These are phyloP conservation scores for Geosmithia putterillii DNA, from an alignment of 2,329 filamentous ascomycete genomes.

Conservation along the genomic window DNA sequence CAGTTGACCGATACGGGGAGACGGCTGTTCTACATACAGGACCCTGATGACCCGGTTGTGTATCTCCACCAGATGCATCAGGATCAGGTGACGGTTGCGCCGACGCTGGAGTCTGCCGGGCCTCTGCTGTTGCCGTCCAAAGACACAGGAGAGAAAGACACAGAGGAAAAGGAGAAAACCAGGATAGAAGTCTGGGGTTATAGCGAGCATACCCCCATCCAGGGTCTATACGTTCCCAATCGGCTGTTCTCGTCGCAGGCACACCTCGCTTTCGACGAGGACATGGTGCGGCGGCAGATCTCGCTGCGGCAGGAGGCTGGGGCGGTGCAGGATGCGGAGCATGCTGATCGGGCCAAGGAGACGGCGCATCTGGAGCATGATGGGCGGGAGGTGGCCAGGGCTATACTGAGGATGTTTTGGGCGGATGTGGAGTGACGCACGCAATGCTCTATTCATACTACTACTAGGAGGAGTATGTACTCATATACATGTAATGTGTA, in stretches of 20 bases:
- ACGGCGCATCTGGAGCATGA: slow-evolving; percentile 56
- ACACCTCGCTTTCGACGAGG: slow-evolving; percentile 63
- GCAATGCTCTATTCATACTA: too few species aligned
- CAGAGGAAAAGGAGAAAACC: slow-evolving; percentile 10
- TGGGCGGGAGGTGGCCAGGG: slow-evolving; percentile 51
- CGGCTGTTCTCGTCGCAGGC: slow-evolving; percentile 64
- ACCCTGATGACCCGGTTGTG: slow-evolving; percentile 22
- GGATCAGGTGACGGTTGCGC: slow-evolving; percentile 55
- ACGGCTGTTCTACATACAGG: slow-evolving; percentile 51
- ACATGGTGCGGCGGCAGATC: slow-evolving; percentile 55
- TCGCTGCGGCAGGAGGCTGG: slow-evolving; percentile 42
- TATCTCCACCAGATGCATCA: slow-evolving; percentile 70
- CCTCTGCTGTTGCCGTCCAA: slow-evolving; percentile 24
- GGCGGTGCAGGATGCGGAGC: slow-evolving; percentile 50
- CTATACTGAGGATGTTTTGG: slow-evolving; percentile 48
- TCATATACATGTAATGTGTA: too few species aligned
- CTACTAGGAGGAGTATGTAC: too few species aligned
- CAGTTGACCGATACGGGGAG: slow-evolving; percentile 53
- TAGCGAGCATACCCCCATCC: slow-evolving; percentile 53
- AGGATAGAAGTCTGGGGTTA: slow-evolving; percentile 46
- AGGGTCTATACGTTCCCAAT: slow-evolving; percentile 58
- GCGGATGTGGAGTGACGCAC: not conserved
- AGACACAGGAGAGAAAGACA: too few species aligned
- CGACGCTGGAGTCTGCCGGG: slow-evolving; percentile 31
- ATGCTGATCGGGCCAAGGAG: slow-evolving; percentile 48